A percentile compares a stretch with the other conserved stretches of the same genome.
phyloP scores from a whole-genome alignment of 306 rosid genomes.

The Pterocarpus santalinus region DNA sequence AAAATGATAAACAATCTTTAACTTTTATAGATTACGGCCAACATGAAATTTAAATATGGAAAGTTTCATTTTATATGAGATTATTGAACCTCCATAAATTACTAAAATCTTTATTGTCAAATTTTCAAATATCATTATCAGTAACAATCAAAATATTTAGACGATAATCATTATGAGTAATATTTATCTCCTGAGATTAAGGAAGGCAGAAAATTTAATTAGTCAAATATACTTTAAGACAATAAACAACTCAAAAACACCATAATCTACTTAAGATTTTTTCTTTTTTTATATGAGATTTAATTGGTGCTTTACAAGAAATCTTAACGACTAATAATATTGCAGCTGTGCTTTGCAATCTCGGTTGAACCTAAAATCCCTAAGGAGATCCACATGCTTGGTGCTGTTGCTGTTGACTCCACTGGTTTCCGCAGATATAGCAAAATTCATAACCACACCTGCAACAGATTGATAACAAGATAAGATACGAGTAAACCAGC shows the following conservation, averaged over 20 bases:
- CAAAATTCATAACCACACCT: conserved; percentile 61
- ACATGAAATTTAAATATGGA: too few relatives aligned
- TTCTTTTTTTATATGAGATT: too few relatives aligned
- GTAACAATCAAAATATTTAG: background rate
- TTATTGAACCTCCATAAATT: background rate
- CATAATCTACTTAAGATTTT: too few relatives aligned
- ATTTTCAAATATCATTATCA: background rate
- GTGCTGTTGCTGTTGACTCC: background rate
- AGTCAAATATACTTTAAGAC: too few relatives aligned
- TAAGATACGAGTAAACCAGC: background rate
- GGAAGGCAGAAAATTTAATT: background rate
- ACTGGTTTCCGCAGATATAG: conserved; percentile 56
- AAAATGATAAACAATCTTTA: too few relatives aligned
- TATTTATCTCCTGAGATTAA: background rate
- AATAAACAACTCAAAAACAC: too few relatives aligned
- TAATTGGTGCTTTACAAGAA: too few relatives aligned
- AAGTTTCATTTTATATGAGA: too few relatives aligned
- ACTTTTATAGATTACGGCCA: too few relatives aligned
- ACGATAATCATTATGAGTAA: too few relatives aligned
- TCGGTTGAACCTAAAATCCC: background rate
- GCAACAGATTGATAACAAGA: background rate
- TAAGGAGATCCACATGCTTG: conserved; percentile 22
- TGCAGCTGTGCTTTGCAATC: too few relatives aligned
- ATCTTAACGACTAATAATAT: too few relatives aligned
- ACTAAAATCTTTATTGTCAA: background rate